Evolutionary conservation across 1,284 basidiomycete species (phyloP).

Genomic region (Phellinidium pouzarii): DNA sequence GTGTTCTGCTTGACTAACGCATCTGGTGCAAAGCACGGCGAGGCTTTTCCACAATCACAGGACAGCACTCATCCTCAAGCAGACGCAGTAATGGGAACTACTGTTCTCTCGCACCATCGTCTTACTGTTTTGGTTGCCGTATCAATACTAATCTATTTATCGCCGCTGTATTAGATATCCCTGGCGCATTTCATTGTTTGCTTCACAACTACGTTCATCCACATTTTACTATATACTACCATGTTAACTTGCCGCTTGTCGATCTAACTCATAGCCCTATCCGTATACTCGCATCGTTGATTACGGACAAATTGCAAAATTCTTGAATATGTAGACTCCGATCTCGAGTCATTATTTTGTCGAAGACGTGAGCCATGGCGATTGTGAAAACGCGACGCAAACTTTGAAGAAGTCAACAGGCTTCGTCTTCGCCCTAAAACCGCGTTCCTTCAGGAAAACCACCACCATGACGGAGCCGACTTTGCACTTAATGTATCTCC

Average conservation of each 20-base stretch:
- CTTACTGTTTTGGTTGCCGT: background rate
- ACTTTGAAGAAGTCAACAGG: background rate
- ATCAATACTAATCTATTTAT: constrained; percentile 1
- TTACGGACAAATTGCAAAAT: background rate
- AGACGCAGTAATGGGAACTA: constrained; percentile 9
- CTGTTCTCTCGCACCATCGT: background rate
- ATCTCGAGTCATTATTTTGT: background rate
- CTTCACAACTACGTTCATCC: background rate
- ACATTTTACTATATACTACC: background rate
- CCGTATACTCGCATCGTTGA: background rate
- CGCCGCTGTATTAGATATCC: background rate
- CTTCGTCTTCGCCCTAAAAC: background rate
- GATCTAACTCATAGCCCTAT: background rate
- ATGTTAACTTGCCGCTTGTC: background rate
- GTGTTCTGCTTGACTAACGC: constrained; percentile 9
- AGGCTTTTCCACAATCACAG: constrained; percentile 69
- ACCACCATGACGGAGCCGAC: constrained; percentile 11
- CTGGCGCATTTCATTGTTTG: background rate
- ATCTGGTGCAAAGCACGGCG: constrained; percentile 38
- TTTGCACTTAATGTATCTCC: background rate
- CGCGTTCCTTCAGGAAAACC: background rate
- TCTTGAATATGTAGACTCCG: background rate
- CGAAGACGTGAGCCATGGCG: background rate
- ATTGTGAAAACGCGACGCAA: background rate
- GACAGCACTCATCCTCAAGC: constrained; percentile 34